These are phyloP conservation scores for Geosmithia putterillii DNA, from an alignment of 2,329 filamentous ascomycete species.

Conservation along the genomic window DNA sequence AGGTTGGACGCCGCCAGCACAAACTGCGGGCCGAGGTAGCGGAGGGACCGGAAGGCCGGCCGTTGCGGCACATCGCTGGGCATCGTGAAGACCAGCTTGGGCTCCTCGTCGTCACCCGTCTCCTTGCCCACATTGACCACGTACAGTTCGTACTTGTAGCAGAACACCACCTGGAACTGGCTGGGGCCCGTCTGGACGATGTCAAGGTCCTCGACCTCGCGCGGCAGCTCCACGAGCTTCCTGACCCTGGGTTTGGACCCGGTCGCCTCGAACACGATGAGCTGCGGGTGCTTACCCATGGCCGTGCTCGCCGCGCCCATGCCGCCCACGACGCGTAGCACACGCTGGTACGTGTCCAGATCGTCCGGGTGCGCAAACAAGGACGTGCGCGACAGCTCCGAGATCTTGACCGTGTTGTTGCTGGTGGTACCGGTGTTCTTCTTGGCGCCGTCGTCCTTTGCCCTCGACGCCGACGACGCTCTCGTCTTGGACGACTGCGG, in stretches of 20 bases:
- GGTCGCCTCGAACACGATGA: constrained; percentile 59
- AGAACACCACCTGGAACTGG: constrained; percentile 65
- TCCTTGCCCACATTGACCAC: constrained; percentile 45
- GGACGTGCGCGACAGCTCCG: constrained; percentile 37
- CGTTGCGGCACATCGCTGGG: constrained; percentile 31
- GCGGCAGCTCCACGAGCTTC: constrained; percentile 35
- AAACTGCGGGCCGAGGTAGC: constrained; percentile 46
- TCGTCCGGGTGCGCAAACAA: constrained; percentile 37
- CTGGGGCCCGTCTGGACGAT: constrained; percentile 47
- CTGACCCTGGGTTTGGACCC: constrained; percentile 32
- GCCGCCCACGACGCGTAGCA: constrained; percentile 46
- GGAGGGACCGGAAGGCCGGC: constrained; percentile 43
- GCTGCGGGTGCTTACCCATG: constrained; percentile 61
- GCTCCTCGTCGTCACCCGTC: constrained; percentile 23
- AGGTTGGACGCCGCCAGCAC: constrained; percentile 45
- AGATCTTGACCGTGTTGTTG: constrained; percentile 21
- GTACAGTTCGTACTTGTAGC: constrained; percentile 64
- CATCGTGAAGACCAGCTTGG: constrained; percentile 43
- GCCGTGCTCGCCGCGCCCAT: constrained; percentile 72
- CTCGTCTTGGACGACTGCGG: constrained; percentile 16
- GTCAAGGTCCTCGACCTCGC: constrained; percentile 59
- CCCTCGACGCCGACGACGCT: constrained; percentile 12
- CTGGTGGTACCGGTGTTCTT: constrained; percentile 8
- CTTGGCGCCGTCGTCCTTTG: no score
- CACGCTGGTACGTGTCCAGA: constrained; percentile 46